Evolutionary conservation across 371 early-diverging fungal species (phyloP).

Genomic region (Mortierella sp.): DNA sequence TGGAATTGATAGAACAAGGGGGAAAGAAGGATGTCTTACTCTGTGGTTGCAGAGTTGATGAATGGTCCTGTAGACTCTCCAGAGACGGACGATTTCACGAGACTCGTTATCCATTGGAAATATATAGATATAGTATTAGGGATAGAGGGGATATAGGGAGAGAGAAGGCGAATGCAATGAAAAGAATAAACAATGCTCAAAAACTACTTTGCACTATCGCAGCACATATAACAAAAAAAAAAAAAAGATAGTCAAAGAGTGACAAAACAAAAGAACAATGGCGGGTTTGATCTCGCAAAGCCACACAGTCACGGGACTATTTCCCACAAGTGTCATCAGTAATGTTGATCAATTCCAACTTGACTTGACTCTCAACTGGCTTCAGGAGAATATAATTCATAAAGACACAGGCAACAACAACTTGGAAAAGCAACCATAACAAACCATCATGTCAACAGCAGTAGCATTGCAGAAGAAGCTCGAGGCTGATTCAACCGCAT

Average conservation of each 20-base stretch:
- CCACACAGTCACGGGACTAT: conserved; percentile 3
- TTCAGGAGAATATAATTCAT: neutral
- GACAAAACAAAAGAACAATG: too few species aligned
- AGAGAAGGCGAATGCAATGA: neutral
- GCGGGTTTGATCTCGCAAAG: neutral
- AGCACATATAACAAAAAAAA: neutral
- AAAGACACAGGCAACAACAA: neutral
- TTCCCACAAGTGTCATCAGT: neutral
- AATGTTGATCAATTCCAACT: neutral
- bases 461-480: conserved; percentile 64
- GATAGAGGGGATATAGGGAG: neutral
- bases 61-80: conserved; percentile 89
- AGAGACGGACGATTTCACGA: conserved; percentile 80
- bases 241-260: neutral
- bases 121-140: neutral
- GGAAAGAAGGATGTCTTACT: conserved; percentile 55
- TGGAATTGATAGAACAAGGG: neutral
- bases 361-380: neutral
- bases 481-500: conserved; percentile 74
- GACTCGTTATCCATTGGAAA: conserved; percentile 66
- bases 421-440: neutral
- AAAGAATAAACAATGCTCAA: neutral
- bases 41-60: conserved; percentile 92
- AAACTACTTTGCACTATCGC: neutral
- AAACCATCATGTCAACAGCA: conserved; percentile 40